Percentiles rank a stretch among this genome's conserved stretches.
phyloP scores from a whole-genome alignment of 192 early-diverging fungal genomes.

The Mortierella hygrophila region DNA sequence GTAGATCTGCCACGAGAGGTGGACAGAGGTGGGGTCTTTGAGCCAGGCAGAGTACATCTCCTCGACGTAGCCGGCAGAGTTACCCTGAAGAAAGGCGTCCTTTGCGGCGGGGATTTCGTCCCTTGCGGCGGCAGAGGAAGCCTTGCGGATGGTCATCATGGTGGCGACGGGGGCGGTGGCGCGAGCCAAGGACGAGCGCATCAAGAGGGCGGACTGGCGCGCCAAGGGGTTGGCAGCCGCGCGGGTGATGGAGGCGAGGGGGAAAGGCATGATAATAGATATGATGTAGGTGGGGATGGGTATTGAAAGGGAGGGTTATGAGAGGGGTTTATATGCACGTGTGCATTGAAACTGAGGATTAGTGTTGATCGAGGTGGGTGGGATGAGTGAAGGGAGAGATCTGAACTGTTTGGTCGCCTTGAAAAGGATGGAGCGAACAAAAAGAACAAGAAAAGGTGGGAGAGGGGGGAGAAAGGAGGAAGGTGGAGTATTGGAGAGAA shows the following conservation, averaged over 20 bases:
- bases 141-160: constrained; percentile 39
- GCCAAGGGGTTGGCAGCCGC: constrained; percentile 19
- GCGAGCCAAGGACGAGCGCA: constrained; percentile 36
- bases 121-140: constrained; percentile 30
- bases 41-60: constrained; percentile 97
- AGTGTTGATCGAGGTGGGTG: neutral
- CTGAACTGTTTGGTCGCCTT: neutral
- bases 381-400: neutral
- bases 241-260: constrained; percentile 33
- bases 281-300: neutral
- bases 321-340: neutral
- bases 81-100: constrained; percentile 90
- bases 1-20: constrained; percentile 97
- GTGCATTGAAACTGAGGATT: constrained; percentile 1
- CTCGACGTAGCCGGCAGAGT: constrained; percentile 89
- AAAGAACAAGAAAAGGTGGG: neutral
- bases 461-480: neutral
- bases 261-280: constrained; percentile 41
- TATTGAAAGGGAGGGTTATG: neutral
- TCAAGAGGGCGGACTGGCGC: constrained; percentile 30
- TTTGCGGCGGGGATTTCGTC: constrained; percentile 66
- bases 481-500: neutral
- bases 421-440: neutral
- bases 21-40: constrained; percentile 90
- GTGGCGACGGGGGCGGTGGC: constrained; percentile 34